Conservation (phyloP, 352 stramenopile genomes). For the Phytophthora hybrid region DNA sequence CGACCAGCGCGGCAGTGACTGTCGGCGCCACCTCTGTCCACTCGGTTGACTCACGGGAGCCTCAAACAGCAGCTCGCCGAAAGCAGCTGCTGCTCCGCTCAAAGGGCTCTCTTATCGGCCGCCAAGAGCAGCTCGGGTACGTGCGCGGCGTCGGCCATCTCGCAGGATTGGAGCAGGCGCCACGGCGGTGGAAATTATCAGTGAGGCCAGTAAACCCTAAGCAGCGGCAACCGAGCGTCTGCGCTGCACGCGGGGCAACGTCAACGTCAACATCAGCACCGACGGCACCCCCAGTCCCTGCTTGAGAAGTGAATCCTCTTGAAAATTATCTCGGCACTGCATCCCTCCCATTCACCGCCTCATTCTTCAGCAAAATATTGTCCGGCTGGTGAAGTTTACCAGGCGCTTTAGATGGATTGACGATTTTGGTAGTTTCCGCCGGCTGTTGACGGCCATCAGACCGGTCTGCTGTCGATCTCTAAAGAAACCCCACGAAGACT, state of each 20-base stretch:
- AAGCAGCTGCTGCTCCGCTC: conserved; percentile 31
- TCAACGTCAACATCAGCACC: background rate
- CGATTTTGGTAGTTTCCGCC: conserved; percentile 44
- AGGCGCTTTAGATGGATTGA: conserved; percentile 19
- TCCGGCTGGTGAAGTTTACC: conserved; percentile 37
- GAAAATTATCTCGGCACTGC: background rate
- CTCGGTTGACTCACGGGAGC: conserved; percentile 31
- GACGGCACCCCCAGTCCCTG: background rate
- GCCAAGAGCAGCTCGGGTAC: conserved; percentile 34
- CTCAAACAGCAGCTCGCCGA: conserved; percentile 33
- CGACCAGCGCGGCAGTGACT: background rate
- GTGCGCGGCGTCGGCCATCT: conserved; percentile 37
- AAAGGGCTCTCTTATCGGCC: conserved; percentile 37
- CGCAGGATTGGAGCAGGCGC: conserved; percentile 21
- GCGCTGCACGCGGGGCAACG: background rate
- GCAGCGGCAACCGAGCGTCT: background rate
- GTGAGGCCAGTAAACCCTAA: conserved; percentile 42
- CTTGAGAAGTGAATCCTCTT: background rate
- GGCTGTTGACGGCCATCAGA: conserved; percentile 34
- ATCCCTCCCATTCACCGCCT: too few species aligned
- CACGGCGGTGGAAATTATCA: conserved; percentile 27
- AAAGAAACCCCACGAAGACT: conserved; percentile 20
- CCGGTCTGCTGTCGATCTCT: conserved; percentile 14
- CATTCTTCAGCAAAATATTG: conserved; percentile 19
- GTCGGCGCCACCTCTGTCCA: background rate